Conservation (phyloP, 805 yeast species). For the Starmerella apis region DNA sequence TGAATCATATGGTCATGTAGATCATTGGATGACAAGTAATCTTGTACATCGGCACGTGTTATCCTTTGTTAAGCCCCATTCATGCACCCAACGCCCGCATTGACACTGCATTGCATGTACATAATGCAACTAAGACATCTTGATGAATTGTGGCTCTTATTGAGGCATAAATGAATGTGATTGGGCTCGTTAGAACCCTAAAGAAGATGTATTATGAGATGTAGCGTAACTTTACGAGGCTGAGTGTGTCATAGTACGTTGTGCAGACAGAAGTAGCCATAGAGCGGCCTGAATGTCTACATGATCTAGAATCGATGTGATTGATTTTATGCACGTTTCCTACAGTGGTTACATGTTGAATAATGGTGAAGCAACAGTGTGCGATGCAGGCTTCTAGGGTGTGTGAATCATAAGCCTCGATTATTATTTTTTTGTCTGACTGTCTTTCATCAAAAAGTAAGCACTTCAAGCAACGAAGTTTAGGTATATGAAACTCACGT, state of each 20-base stretch:
- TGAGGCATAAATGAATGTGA: background rate
- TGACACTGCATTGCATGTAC: background rate
- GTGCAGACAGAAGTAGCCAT: background rate
- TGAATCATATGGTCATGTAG: too few species aligned
- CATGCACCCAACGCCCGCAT: background rate
- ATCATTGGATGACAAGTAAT: background rate
- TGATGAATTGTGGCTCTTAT: background rate
- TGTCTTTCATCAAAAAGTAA: too few species aligned
- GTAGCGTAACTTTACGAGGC: background rate
- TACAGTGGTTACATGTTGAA: too few species aligned
- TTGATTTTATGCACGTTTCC: background rate
- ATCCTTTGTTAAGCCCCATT: background rate
- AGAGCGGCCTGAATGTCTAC: background rate
- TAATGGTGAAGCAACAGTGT: too few species aligned
- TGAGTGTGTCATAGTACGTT: background rate
- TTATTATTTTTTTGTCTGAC: too few species aligned
- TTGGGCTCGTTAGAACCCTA: background rate
- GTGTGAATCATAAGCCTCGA: too few species aligned
- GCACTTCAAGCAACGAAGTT: too few species aligned
- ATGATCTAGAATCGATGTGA: background rate
- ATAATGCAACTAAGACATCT: background rate
- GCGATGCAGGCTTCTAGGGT: too few species aligned
- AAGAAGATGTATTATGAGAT: background rate
- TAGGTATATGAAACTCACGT: too few species aligned
- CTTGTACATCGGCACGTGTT: background rate